A percentile compares a stretch with the other conserved stretches of the same genome.
Evolutionary conservation across 2,329 filamentous ascomycete genomes (phyloP).

Genomic region (Aspergillus sp.): DNA sequence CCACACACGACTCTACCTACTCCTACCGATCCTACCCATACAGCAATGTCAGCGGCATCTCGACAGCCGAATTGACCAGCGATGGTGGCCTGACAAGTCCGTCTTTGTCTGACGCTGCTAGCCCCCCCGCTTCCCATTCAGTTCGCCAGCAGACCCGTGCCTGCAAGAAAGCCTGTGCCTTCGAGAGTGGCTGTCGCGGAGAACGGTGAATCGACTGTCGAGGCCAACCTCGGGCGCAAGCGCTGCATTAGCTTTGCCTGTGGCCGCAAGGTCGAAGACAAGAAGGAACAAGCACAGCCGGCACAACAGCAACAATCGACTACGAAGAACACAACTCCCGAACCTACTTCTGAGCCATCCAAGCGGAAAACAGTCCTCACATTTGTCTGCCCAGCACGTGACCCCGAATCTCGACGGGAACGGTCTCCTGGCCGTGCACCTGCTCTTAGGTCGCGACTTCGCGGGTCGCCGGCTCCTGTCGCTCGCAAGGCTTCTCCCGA

Average conservation of each 20-base stretch:
- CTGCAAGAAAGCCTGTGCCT: constrained; percentile 1
- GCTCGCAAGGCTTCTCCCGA: constrained; percentile 23
- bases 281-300: constrained; percentile 26
- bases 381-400: constrained; percentile 42
- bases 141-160: constrained; percentile 21
- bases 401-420: constrained; percentile 21
- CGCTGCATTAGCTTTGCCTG: constrained; percentile 93
- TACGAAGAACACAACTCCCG: constrained; percentile 12
- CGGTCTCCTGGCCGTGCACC: constrained; percentile 19
- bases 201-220: constrained; percentile 51
- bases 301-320: constrained; percentile 22
- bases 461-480: constrained; percentile 38
- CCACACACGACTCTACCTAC: constrained; percentile 41
- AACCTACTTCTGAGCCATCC: constrained; percentile 20
- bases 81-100: constrained; percentile 89
- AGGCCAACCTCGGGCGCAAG: constrained; percentile 67
- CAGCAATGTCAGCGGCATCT: constrained; percentile 75
- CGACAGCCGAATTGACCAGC: constrained; percentile 89
- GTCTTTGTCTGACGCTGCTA: constrained; percentile 80
- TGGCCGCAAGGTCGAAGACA: constrained; percentile 55
- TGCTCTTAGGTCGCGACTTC: constrained; percentile 23
- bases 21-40: constrained; percentile 56
- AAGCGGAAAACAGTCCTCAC: constrained; percentile 43
- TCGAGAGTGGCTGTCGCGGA: constrained; percentile 25
- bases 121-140: constrained; percentile 64